phyloP scores from a whole-genome alignment of 192 early-diverging fungal genomes.

The Rhizophagus prolifer region DNA sequence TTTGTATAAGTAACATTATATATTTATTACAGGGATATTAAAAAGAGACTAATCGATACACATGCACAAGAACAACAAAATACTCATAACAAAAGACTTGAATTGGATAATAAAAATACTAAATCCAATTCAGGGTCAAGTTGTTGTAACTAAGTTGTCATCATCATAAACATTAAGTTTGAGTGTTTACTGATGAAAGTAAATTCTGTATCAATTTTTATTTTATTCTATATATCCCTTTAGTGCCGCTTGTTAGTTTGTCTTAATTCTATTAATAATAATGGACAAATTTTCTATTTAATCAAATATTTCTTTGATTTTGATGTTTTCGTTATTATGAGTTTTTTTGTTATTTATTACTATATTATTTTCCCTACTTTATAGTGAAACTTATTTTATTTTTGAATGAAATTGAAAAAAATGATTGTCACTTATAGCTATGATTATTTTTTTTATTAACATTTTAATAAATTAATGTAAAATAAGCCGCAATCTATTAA shows the following conservation, averaged over 20 bases:
- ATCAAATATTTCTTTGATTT: background rate
- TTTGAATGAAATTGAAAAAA: background rate
- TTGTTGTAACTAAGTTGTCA: background rate
- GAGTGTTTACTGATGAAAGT: no score
- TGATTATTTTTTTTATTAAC: background rate
- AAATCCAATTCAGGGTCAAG: background rate
- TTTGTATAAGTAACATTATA: background rate
- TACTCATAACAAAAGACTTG: background rate
- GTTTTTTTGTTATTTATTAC: background rate
- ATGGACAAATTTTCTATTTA: background rate
- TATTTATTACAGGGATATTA: slow-evolving; percentile 6
- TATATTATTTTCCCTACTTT: no score
- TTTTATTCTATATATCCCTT: no score
- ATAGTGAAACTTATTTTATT: background rate
- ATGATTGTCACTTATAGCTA: no score
- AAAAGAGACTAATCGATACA: slow-evolving; percentile 15
- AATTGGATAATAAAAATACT: background rate
- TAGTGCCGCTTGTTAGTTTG: no score
- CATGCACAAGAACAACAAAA: slow-evolving; percentile 15
- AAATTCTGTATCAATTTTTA: no score
- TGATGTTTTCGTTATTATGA: background rate
- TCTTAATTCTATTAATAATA: background rate
- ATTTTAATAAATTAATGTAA: background rate
- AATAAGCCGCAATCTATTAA: background rate
- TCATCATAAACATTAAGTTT: no score